Conservation (phyloP, 2,329 filamentous ascomycete genomes). For the Neofusicoccum laricinum region DNA sequence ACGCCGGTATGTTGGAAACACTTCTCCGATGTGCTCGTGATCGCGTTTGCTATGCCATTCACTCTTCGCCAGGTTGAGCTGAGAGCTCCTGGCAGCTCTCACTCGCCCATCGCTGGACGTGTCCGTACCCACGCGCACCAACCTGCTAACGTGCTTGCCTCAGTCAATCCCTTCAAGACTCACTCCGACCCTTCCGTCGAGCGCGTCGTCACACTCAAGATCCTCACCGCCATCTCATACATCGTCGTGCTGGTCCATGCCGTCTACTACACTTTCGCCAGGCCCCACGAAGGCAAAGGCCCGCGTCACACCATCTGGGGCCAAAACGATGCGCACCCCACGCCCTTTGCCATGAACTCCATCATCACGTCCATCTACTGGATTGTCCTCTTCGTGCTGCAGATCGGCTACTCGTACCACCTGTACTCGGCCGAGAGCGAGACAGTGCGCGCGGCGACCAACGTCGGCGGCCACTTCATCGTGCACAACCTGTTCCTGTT, state of each 20-base stretch:
- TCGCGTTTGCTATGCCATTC: not conserved
- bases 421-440: constrained; percentile 68
- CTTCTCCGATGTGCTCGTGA: too few relatives aligned
- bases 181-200: constrained; percentile 62
- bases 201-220: constrained; percentile 69
- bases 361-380: constrained; percentile 69
- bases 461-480: constrained; percentile 82
- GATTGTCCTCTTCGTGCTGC: constrained; percentile 71
- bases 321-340: constrained; percentile 64
- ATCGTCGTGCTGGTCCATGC: constrained; percentile 67
- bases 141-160: not conserved
- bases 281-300: constrained; percentile 59
- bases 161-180: constrained; percentile 74
- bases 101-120: not conserved
- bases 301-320: constrained; percentile 66
- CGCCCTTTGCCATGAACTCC: constrained; percentile 73
- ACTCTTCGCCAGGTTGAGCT: not conserved
- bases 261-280: constrained; percentile 69
- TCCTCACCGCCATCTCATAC: constrained; percentile 73
- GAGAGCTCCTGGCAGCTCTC: not conserved
- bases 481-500: constrained; percentile 80
- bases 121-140: not conserved
- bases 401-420: constrained; percentile 71
- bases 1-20: constrained; percentile 12
- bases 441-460: constrained; percentile 66